Conservation (phyloP, 192 early-diverging fungal species). For the Coemansia erecta region DNA sequence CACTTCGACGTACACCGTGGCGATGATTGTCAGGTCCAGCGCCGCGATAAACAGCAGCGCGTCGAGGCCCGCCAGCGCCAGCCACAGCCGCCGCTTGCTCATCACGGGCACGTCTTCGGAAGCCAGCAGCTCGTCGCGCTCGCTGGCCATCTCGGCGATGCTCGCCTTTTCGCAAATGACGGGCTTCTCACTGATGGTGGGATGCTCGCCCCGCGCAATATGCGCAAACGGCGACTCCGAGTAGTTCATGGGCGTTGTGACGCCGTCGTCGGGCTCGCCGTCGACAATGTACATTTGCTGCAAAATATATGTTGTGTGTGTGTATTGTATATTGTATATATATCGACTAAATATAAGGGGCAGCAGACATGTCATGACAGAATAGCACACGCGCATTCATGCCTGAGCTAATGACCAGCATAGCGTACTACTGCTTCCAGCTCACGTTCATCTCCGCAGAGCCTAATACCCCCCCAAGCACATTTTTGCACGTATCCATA, state of each 20-base stretch:
- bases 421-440: too few species aligned
- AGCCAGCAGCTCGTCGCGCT: too few species aligned
- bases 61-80: conserved; percentile 55
- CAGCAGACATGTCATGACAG: too few species aligned
- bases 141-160: too few species aligned
- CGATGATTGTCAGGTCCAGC: conserved; percentile 83
- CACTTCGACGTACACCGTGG: conserved; percentile 75
- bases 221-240: conserved; percentile 3
- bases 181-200: background rate
- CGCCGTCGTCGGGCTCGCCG: background rate
- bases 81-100: conserved; percentile 23
- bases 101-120: background rate
- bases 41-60: conserved; percentile 73
- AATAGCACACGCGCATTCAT: too few species aligned
- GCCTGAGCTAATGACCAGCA: too few species aligned
- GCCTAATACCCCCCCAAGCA: too few species aligned
- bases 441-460: too few species aligned
- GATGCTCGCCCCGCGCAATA: background rate
- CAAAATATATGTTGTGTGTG: background rate
- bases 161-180: too few species aligned
- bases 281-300: conserved; percentile 2
- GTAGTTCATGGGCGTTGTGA: conserved; percentile 4
- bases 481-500: too few species aligned
- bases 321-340: too few species aligned
- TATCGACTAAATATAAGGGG: too few species aligned